A percentile compares a stretch with the other conserved stretches of the same genome.
phyloP scores from a whole-genome alignment of 805 yeast genomes.

The Sugiyamaella valdiviana region DNA sequence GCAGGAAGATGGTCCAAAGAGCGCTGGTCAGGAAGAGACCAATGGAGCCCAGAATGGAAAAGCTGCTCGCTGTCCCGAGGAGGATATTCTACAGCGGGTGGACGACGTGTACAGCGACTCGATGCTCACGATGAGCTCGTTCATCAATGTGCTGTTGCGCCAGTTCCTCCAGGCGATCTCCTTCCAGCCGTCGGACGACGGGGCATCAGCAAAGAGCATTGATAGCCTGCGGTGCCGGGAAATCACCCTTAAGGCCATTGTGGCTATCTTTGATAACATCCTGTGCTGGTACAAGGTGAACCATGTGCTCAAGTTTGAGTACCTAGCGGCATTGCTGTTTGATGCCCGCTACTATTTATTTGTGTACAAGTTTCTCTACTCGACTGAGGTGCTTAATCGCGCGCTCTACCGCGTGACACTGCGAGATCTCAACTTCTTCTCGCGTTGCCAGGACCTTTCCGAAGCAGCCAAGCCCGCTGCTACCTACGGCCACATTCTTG shows the following conservation, averaged over 20 bases:
- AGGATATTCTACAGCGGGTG: conserved; percentile 45
- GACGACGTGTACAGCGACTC: conserved; percentile 52
- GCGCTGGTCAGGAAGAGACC: not conserved
- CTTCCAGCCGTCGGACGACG: conserved; percentile 13
- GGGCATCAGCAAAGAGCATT: not conserved
- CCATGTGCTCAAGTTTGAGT: conserved; percentile 76
- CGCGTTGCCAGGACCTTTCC: conserved; percentile 19
- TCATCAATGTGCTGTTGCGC: conserved; percentile 59
- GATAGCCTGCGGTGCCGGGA: conserved; percentile 38
- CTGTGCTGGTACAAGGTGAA: conserved; percentile 72
- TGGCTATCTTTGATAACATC: conserved; percentile 47
- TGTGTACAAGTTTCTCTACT: conserved; percentile 32
- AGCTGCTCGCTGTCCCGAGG: conserved; percentile 18
- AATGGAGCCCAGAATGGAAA: not conserved
- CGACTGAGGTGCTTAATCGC: conserved; percentile 20
- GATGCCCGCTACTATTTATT: conserved; percentile 56
- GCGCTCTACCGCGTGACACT: conserved; percentile 10
- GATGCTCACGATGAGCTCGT: conserved; percentile 52
- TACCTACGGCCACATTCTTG: not conserved
- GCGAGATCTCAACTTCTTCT: conserved; percentile 20
- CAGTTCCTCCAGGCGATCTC: conserved; percentile 49
- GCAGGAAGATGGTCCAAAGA: conserved; percentile 21
- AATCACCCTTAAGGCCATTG: conserved; percentile 50
- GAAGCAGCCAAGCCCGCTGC: not conserved
- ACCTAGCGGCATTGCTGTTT: conserved; percentile 60